A percentile compares a stretch with the other conserved stretches of the same genome.
Conservation (phyloP, 2,329 filamentous ascomycete species). For the Aspergillus terreus region DNA sequence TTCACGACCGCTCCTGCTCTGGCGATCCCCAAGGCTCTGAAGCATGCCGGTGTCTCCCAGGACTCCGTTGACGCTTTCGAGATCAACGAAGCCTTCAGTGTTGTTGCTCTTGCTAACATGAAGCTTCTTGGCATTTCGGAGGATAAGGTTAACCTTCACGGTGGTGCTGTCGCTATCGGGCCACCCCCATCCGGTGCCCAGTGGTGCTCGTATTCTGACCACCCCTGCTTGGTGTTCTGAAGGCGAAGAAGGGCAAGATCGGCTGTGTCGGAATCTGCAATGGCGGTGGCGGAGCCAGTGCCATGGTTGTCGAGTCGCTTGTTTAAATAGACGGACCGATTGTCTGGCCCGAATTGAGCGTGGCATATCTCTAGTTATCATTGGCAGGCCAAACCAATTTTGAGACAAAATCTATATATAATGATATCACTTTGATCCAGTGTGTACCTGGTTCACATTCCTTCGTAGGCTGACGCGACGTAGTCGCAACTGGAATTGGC, state of each 20-base stretch:
- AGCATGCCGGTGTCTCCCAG: slow-evolving; percentile 80
- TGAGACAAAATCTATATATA: too few relatives aligned
- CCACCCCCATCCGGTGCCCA: slow-evolving; percentile 88
- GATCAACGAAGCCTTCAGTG: slow-evolving; percentile 99
- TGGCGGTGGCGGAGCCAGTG: slow-evolving; percentile 91
- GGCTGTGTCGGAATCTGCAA: slow-evolving; percentile 96
- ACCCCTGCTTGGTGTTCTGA: slow-evolving; percentile 83
- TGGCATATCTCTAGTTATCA: too few relatives aligned
- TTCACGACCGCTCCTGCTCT: slow-evolving; percentile 94
- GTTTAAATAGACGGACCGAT: slow-evolving; percentile 23
- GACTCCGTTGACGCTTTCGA: slow-evolving; percentile 87
- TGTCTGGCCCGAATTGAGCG: neutral
- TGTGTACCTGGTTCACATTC: too few relatives aligned
- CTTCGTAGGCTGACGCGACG: too few relatives aligned
- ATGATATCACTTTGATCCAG: too few relatives aligned
- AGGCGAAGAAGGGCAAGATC: slow-evolving; percentile 88
- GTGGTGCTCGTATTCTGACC: slow-evolving; percentile 87
- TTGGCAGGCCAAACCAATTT: too few relatives aligned
- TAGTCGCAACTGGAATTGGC: too few relatives aligned
- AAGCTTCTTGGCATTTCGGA: slow-evolving; percentile 77
- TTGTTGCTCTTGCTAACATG: slow-evolving; percentile 93
- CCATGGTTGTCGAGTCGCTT: slow-evolving; percentile 76
- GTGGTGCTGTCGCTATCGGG: slow-evolving; percentile 94
- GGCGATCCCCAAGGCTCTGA: slow-evolving; percentile 94
- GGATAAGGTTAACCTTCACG: slow-evolving; percentile 91